Base-by-base conservation (phyloP, 2,329 filamentous ascomycete species). In the Neonectria sp. region DNA sequence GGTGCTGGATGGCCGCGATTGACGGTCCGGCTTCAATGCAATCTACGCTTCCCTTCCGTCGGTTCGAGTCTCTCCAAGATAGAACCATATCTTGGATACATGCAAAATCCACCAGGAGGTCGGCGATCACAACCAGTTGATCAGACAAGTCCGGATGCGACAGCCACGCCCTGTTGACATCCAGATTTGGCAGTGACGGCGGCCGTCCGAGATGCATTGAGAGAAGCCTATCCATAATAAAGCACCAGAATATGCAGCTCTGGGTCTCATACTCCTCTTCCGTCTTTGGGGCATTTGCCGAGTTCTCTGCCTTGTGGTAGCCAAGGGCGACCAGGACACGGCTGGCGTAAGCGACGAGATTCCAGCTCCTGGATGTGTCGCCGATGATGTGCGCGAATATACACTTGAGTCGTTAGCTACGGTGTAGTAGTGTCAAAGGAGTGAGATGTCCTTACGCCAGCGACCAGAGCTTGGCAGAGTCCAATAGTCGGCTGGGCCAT, bases 111-210 rank as follows among this genome's bases (percentile, higher is more conserved):
- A 17, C 60, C 4, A 62, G 24, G 4, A 62, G 11, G 46, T 62
- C 55, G 31, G 51, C 60, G 12, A 62, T 49, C 3, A 27, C 52
- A 21, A 40, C 25, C n/a, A 62, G 45, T 3, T 31, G 24, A 6
- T 29, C 29, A 49, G 43, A 55, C 13, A 62, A 53, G 17, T 62
- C 52, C 9, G 60, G 60, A 15, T 62, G 60, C 13, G 60, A 56
- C 5, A 56, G 21, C 60, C 60, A 62, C 24, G 52, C 60, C 25
- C 51, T 56, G 43, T 56, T 62, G 11, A 62, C 31, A 11, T 62
- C 51, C 8, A 62, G 24, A n/a, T 31, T 49, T 17, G 52, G 60
- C 13, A 62, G 31, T 3, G 52, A 62, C 7, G 60, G 60, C 13
- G 60, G 31, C 13, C 60, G 31, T 27, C 60, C 52, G 13, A 62